These are phyloP conservation scores for Cystobasidiopsis lactophilus DNA, from an alignment of 768 basidiomycete species.

Conservation along the genomic window DNA sequence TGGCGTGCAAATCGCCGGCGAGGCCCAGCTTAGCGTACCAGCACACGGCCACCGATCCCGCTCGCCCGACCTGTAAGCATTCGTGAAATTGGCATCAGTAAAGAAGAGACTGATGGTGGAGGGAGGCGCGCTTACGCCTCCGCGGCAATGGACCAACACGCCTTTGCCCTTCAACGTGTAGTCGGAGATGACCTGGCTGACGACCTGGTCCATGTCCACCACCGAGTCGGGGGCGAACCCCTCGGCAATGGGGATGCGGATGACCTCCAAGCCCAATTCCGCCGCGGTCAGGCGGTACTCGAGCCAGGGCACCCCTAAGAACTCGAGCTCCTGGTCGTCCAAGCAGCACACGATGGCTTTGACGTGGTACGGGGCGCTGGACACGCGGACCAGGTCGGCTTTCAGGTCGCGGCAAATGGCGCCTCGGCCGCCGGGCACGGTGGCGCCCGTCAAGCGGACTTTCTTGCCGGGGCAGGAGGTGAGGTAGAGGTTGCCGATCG, in stretches of 20 bases:
- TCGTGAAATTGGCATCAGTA: not conserved
- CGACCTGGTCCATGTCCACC: slow-evolving; percentile 39
- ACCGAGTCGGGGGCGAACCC: slow-evolving; percentile 52
- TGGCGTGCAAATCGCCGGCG: slow-evolving; percentile 26
- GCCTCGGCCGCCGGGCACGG: slow-evolving; percentile 52
- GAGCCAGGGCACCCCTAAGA: slow-evolving; percentile 66
- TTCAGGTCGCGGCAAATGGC: slow-evolving; percentile 62
- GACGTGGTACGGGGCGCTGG: slow-evolving; percentile 36
- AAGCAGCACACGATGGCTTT: slow-evolving; percentile 54
- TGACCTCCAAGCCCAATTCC: slow-evolving; percentile 48
- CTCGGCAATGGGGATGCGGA: slow-evolving; percentile 71
- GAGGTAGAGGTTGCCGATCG: slow-evolving; percentile 62
- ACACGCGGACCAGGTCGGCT: slow-evolving; percentile 57
- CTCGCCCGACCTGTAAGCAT: slow-evolving; percentile 37
- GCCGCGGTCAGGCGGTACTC: slow-evolving; percentile 47
- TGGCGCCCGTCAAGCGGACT: slow-evolving; percentile 30
- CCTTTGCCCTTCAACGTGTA: slow-evolving; percentile 54
- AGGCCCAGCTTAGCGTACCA: slow-evolving; percentile 83
- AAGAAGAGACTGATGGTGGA: not conserved
- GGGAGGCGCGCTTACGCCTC: slow-evolving; percentile 38
- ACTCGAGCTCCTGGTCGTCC: slow-evolving; percentile 39
- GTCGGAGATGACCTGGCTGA: slow-evolving; percentile 40
- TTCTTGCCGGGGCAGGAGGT: slow-evolving; percentile 93
- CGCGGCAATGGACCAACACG: slow-evolving; percentile 72
- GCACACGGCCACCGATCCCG: slow-evolving; percentile 72